Percentiles rank a stretch among this genome's conserved stretches.
Conservation (phyloP, 371 early-diverging fungal genomes). For the Fennellomyces sp. region DNA sequence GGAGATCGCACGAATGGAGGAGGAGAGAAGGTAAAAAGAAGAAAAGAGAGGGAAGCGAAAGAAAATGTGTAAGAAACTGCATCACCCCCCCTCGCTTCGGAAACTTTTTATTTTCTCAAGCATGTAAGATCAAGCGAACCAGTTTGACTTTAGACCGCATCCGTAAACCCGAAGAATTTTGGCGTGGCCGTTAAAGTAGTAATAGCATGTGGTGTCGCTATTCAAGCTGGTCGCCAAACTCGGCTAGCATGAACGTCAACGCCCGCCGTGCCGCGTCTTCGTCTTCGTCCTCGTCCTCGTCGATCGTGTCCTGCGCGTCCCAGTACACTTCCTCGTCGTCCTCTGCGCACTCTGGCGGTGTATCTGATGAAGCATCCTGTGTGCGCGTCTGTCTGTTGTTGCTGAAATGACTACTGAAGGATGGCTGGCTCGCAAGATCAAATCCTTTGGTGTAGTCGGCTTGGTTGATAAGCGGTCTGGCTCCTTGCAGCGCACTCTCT, state of each 20-base stretch:
- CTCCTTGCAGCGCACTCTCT: background rate
- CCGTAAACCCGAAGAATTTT: background rate
- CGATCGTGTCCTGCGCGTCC: background rate
- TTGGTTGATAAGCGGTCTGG: background rate
- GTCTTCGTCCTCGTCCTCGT: background rate
- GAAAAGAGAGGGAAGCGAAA: background rate
- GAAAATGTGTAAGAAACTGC: background rate
- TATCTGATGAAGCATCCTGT: background rate
- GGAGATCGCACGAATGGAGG: constrained; percentile 2
- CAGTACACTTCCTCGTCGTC: background rate
- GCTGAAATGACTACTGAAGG: background rate
- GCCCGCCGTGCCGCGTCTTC: constrained; percentile 12
- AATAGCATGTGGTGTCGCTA: background rate
- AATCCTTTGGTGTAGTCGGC: background rate
- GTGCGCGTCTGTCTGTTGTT: background rate
- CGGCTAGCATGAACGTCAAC: constrained; percentile 14
- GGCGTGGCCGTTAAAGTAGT: background rate
- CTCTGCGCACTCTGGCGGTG: background rate
- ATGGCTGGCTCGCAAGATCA: background rate
- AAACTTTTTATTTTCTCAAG: background rate
- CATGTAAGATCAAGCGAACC: background rate
- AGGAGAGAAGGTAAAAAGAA: background rate
- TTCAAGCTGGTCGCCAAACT: constrained; percentile 6
- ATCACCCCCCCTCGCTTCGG: background rate
- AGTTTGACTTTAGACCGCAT: constrained; percentile 10